These are phyloP conservation scores for Linaria vulgaris DNA, from an alignment of 257 asterid species.

Conservation along the genomic window DNA sequence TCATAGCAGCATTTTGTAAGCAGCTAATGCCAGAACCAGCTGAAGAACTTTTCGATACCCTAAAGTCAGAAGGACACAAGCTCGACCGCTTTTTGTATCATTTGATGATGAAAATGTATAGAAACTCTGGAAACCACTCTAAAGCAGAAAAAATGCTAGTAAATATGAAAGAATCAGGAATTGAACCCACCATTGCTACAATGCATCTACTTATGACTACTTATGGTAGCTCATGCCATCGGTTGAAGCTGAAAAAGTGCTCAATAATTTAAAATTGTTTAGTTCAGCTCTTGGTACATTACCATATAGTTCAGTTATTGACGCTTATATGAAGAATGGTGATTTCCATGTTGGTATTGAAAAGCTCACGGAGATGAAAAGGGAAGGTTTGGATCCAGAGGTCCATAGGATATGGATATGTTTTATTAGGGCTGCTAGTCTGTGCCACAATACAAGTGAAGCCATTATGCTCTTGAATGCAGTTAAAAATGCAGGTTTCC, in stretches of 20 bases:
- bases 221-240: conserved; percentile 89
- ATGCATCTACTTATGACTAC: conserved; percentile 97
- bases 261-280: conserved; percentile 57
- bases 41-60: conserved; percentile 71
- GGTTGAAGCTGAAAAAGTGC: conserved; percentile 85
- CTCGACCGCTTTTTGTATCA: conserved; percentile 86
- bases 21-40: conserved; percentile 80
- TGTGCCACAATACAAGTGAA: conserved; percentile 47
- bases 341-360: conserved; percentile 61
- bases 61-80: conserved; percentile 56
- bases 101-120: conserved; percentile 93
- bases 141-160: conserved; percentile 74
- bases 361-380: conserved; percentile 71
- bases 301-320: conserved; percentile 78
- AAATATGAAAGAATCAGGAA: conserved; percentile 87
- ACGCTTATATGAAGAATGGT: conserved; percentile 87
- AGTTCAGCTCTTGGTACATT: conserved; percentile 63
- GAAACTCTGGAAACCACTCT: conserved; percentile 64
- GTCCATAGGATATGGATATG: conserved; percentile 90
- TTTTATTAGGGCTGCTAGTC: conserved; percentile 81
- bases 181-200: conserved; percentile 79
- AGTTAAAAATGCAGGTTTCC: conserved; percentile 71
- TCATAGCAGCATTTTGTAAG: conserved; percentile 79
- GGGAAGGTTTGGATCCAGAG: conserved; percentile 78
- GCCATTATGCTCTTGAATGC: conserved; percentile 67